Percentiles rank a stretch among this genome's conserved stretches.
Conservation (phyloP, 2,329 filamentous ascomycete genomes). For the Talaromyces sp. region DNA sequence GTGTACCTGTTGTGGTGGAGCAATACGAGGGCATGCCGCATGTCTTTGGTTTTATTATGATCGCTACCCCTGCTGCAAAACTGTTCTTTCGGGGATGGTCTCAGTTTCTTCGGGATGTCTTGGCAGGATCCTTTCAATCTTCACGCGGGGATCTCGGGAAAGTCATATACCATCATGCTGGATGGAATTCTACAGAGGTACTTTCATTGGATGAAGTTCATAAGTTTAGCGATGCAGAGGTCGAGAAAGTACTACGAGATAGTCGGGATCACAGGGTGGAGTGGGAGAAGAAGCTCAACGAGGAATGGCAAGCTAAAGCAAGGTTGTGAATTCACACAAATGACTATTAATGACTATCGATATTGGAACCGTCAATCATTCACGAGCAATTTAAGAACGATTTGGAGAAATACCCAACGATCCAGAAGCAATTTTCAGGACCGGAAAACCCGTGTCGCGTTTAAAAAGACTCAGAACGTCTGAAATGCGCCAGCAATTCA, state of each 20-base stretch:
- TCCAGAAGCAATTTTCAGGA: neutral
- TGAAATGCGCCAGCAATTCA: slow-evolving; percentile 7
- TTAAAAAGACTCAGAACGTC: neutral
- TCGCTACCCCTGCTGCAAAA: slow-evolving; percentile 43
- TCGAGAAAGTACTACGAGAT: slow-evolving; percentile 28
- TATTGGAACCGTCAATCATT: neutral
- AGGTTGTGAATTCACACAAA: slow-evolving; percentile 25
- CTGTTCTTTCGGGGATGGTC: slow-evolving; percentile 57
- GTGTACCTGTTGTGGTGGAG: slow-evolving; percentile 37
- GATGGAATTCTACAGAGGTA: slow-evolving; percentile 26
- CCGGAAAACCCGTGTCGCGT: neutral
- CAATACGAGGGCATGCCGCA: slow-evolving; percentile 48
- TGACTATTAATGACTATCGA: neutral
- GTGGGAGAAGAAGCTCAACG: slow-evolving; percentile 34
- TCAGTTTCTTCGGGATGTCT: slow-evolving; percentile 47
- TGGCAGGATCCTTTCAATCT: slow-evolving; percentile 22
- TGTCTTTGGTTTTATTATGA: slow-evolving; percentile 56
- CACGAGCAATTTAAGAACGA: neutral
- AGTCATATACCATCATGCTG: slow-evolving; percentile 32
- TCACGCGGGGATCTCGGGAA: slow-evolving; percentile 28
- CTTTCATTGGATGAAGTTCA: slow-evolving; percentile 34
- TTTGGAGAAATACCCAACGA: neutral
- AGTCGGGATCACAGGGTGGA: slow-evolving; percentile 32
- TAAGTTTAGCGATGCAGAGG: slow-evolving; percentile 36
- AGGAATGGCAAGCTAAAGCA: slow-evolving; percentile 31